A percentile compares a stretch with the other conserved stretches of the same genome.
These are phyloP conservation scores for Schizochytrium sp. DNA, from an alignment of 108 stramenopile genomes.

Conservation along the genomic window DNA sequence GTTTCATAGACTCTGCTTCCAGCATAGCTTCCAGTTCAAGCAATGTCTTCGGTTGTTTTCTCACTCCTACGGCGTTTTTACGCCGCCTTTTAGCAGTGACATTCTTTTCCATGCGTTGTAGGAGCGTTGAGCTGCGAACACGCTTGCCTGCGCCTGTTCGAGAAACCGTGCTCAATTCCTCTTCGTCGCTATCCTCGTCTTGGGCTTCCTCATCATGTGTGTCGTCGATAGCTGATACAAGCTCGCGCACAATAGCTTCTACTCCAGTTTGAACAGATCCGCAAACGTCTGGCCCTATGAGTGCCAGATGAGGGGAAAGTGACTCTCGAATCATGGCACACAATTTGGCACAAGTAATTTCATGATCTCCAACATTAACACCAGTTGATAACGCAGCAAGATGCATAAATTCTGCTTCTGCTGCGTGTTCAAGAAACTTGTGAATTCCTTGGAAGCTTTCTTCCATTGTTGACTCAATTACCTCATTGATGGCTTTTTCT, in stretches of 20 bases:
- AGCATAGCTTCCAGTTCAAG: constrained; percentile 30
- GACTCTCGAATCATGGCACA: not conserved
- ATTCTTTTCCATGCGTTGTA: not conserved
- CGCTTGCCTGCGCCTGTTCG: not conserved
- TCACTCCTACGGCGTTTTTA: not conserved
- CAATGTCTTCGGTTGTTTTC: not conserved
- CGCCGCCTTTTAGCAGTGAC: not conserved
- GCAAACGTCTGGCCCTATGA: constrained; percentile 4
- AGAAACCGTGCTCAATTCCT: not conserved
- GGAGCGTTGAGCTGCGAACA: constrained; percentile 6
- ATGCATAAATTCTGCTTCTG: not conserved
- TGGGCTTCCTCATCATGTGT: not conserved
- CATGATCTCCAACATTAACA: not conserved
- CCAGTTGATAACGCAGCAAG: constrained; percentile 12
- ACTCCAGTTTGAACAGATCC: not conserved
- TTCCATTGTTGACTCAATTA: constrained; percentile 11
- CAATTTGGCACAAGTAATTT: constrained; percentile 18
- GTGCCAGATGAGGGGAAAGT: not conserved
- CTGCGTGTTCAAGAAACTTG: not conserved
- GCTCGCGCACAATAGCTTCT: constrained; percentile 20
- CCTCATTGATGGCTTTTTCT: constrained; percentile 43
- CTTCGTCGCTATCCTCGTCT: not conserved
- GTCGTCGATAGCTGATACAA: not conserved
- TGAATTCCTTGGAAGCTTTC: not conserved
- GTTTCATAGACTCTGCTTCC: not conserved